These are phyloP conservation scores for Pouteria glomerata DNA, from an alignment of 148 eudicot species.

Conservation along the genomic window DNA sequence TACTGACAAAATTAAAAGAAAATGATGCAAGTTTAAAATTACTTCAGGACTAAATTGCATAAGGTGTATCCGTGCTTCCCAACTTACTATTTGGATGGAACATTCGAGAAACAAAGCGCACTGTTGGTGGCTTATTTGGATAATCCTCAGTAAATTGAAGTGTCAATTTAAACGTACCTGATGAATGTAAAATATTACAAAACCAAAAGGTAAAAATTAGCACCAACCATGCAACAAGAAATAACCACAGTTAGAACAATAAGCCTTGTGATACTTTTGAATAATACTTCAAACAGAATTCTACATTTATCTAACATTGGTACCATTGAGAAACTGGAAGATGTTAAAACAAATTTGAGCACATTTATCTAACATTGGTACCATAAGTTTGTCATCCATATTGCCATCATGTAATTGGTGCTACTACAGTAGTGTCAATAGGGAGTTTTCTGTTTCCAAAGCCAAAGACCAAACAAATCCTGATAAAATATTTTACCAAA, in stretches of 20 bases:
- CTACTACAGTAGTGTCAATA: not conserved
- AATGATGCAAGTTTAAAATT: not conserved
- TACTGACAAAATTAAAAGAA: not conserved
- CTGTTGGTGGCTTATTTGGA: constrained; percentile 54
- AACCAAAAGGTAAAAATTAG: not conserved
- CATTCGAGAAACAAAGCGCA: constrained; percentile 48
- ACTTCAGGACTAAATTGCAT: not conserved
- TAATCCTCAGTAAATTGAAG: too few species aligned
- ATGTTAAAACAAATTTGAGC: not conserved
- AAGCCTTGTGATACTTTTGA: not conserved
- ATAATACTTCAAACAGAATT: not conserved
- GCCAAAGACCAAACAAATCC: not conserved
- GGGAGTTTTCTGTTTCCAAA: not conserved
- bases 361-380: not conserved
- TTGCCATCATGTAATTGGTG: not conserved
- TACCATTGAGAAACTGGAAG: not conserved
- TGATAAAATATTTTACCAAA: not conserved
- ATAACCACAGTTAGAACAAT: not conserved
- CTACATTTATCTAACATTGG: not conserved
- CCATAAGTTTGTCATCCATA: not conserved
- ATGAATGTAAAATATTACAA: not conserved
- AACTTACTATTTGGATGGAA: constrained; percentile 53
- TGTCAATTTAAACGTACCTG: too few species aligned
- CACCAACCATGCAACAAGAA: not conserved
- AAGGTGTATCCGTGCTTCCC: not conserved